Evolutionary conservation across 208 protist species (phyloP), one percentile per base, ranked within the genome.

Genomic region (Trypanosoma platydactyli): DNA sequence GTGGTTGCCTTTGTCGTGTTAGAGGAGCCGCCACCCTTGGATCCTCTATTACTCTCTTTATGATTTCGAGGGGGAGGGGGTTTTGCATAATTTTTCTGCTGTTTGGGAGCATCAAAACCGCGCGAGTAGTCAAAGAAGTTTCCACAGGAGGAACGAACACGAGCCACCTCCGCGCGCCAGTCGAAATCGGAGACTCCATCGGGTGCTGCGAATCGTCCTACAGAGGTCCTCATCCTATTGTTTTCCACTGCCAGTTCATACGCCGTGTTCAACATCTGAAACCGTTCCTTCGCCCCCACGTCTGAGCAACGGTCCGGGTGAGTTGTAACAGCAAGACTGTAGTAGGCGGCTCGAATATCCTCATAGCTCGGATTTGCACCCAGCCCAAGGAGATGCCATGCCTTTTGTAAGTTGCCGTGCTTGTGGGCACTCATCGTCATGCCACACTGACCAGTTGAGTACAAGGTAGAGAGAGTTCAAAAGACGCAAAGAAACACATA

Each of bases 271-370:
- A 73, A 11, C 42, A 25, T 12, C 46, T 73, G 68, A 62, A 73
- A 73, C 2, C 52, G 49, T 52, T 49, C 68, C 53, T 49, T 73
- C 22, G 68, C 59, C 24, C 35, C 20, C 0, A 41, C 41, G 1
- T 66, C 68, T 27, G 48, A 29, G 56, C 38, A 67, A 33, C 68
- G 58, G 44, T 73, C 68, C 11, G 68, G 68, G 45, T 73, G 68
- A 1, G 68, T 73, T 15, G 60, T 27, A 33, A 73, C 50, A 15
- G 68, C 68, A 20, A 60, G 60, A 15, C 11, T 60, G 51, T 44
- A 58, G 44, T 63, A 73, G 16, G 68, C 68, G 3, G 51, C 59
- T 24, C 60, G 58, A 18, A 73, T 60, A 12, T 67, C 60, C 18
- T 53, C 52, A 6, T 53, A 55, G 29, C 29, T 29, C 3, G 68